Conservation (phyloP, 202 grass and related monocot genomes). For the Setaria italica region DNA sequence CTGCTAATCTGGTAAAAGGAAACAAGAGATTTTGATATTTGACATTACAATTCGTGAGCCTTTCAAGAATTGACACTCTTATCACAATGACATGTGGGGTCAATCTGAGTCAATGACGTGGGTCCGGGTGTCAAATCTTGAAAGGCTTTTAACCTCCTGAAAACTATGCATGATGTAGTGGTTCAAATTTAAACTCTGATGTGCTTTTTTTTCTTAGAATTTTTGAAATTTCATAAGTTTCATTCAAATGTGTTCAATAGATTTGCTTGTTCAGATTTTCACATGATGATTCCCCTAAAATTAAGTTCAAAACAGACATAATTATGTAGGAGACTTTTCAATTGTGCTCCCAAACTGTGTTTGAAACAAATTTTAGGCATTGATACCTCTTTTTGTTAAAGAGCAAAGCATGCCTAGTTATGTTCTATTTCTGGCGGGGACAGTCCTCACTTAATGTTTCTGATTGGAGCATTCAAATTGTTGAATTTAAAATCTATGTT, state of each 20-base stretch:
- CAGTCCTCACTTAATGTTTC: not conserved
- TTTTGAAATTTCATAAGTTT: not conserved
- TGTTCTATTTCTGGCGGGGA: not conserved
- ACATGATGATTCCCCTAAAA: not conserved
- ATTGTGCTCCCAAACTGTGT: not conserved
- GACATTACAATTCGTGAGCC: too few species aligned
- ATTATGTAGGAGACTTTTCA: not conserved
- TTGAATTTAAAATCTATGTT: conserved; percentile 14
- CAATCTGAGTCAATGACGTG: too few species aligned
- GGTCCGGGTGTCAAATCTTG: not conserved
- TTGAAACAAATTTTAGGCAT: not conserved
- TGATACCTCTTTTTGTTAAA: not conserved
- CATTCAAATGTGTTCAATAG: not conserved
- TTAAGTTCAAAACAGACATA: not conserved
- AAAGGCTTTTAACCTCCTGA: not conserved
- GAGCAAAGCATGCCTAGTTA: not conserved
- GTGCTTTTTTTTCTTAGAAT: not conserved
- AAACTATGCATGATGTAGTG: not conserved
- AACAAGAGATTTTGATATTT: not conserved
- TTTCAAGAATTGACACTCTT: too few species aligned
- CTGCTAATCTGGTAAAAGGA: not conserved
- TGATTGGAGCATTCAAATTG: not conserved
- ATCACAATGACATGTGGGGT: too few species aligned
- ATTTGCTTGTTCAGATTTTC: not conserved
- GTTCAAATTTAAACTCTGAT: not conserved